These are phyloP conservation scores for Fusarium chlamydosporum DNA, from an alignment of 2,329 filamentous ascomycete genomes.

Conservation along the genomic window DNA sequence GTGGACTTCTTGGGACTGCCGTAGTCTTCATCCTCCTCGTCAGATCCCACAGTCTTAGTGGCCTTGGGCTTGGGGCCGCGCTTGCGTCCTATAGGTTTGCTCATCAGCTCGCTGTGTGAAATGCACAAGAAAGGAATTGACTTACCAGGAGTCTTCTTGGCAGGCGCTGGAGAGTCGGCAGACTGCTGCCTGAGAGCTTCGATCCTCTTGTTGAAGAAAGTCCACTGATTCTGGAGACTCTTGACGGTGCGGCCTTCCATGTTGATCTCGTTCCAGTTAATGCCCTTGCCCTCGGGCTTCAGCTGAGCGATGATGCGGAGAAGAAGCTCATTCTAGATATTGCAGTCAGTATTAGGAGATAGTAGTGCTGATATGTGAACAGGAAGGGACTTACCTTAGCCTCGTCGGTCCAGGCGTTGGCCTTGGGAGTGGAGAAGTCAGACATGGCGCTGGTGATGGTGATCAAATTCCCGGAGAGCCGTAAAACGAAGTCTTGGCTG, in stretches of 20 bases:
- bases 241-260: slow-evolving; percentile 59
- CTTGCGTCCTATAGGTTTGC: slow-evolving; percentile 44
- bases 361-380: neutral
- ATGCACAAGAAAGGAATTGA: neutral
- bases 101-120: slow-evolving; percentile 3
- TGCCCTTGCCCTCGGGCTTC: slow-evolving; percentile 52
- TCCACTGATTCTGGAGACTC: slow-evolving; percentile 57
- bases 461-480: too few species aligned
- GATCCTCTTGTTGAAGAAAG: slow-evolving; percentile 55
- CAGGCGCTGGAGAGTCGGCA: slow-evolving; percentile 17
- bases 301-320: slow-evolving; percentile 56
- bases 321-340: slow-evolving; percentile 54
- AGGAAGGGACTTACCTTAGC: slow-evolving; percentile 51
- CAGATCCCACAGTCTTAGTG: slow-evolving; percentile 25
- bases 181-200: slow-evolving; percentile 53
- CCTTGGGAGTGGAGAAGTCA: slow-evolving; percentile 32
- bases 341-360: neutral
- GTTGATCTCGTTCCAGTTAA: slow-evolving; percentile 55
- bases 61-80: slow-evolving; percentile 16
- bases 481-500: neutral
- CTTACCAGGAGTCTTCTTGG: slow-evolving; percentile 48
- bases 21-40: slow-evolving; percentile 13
- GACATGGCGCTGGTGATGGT: slow-evolving; percentile 45
- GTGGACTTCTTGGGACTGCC: slow-evolving; percentile 31
- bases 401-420: slow-evolving; percentile 57